Conservation (phyloP, 2,329 filamentous ascomycete genomes). For the Aureobasidium sp. region DNA sequence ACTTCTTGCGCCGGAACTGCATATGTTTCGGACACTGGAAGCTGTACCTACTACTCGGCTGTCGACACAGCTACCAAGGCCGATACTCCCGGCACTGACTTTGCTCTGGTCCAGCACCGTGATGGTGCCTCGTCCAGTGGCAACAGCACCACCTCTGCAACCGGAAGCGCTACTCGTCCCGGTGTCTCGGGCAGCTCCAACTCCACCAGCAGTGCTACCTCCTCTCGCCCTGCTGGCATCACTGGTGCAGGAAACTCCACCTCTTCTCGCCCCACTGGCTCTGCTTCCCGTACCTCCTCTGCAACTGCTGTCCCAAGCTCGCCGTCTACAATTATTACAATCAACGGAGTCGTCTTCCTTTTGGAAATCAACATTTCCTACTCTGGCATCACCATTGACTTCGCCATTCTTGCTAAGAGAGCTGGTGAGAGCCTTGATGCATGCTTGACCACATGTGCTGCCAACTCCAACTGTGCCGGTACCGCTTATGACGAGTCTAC, state of each 20-base stretch:
- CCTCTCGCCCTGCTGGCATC: background rate
- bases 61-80: background rate
- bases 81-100: background rate
- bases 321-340: background rate
- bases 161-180: background rate
- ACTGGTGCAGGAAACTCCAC: background rate
- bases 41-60: background rate
- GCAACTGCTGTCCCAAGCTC: background rate
- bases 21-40: background rate
- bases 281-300: background rate
- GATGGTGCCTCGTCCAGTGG: no score
- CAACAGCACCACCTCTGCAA: background rate
- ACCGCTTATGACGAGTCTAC: background rate
- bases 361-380: background rate
- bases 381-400: slow-evolving; percentile 5
- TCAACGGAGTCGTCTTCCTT: background rate
- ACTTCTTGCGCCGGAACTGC: background rate
- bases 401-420: background rate
- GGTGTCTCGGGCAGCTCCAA: background rate
- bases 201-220: background rate
- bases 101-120: background rate
- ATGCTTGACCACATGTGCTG: slow-evolving; percentile 4
- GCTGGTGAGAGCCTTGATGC: background rate
- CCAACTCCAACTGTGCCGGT: background rate
- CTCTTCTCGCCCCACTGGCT: background rate